These are phyloP conservation scores for Xerocomus brunneocitrinus DNA, from an alignment of 768 basidiomycete species.

Conservation along the genomic window DNA sequence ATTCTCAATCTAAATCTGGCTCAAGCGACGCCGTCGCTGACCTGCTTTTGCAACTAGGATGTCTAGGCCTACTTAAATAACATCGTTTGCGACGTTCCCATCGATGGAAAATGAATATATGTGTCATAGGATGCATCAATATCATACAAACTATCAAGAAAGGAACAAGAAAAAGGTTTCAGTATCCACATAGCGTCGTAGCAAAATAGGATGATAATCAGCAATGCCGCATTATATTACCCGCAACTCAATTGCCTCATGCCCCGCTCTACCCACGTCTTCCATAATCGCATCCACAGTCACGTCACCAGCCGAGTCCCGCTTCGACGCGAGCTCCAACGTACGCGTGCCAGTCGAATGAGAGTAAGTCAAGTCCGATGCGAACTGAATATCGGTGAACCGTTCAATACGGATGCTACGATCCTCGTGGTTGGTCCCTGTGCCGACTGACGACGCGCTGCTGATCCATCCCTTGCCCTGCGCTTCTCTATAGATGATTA, in stretches of 20 bases:
- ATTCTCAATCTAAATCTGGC: too few species aligned
- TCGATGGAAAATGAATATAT: background rate
- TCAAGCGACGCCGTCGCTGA: too few species aligned
- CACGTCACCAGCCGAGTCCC: background rate
- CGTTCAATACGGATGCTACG: conserved; percentile 11
- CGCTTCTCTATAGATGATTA: conserved; percentile 38
- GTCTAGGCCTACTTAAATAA: too few species aligned
- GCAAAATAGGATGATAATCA: background rate
- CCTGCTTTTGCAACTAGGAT: too few species aligned
- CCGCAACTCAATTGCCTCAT: conserved; percentile 37
- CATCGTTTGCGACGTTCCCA: too few species aligned
- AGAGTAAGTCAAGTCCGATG: conserved; percentile 9
- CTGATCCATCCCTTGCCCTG: conserved; percentile 36
- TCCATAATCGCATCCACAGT: conserved; percentile 46
- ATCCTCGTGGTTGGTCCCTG: background rate
- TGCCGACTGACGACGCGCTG: conserved; percentile 1
- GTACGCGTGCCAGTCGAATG: background rate
- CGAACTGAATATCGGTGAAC: conserved; percentile 25
- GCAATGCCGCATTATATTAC: background rate
- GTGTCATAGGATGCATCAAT: background rate
- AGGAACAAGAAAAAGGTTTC: background rate
- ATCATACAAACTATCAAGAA: background rate
- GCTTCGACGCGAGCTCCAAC: conserved; percentile 8
- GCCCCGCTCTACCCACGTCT: conserved; percentile 46
- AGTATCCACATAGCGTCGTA: background rate